Evolutionary conservation across 352 stramenopile species (phyloP).

Genomic region (Labyrinthula sp.): DNA sequence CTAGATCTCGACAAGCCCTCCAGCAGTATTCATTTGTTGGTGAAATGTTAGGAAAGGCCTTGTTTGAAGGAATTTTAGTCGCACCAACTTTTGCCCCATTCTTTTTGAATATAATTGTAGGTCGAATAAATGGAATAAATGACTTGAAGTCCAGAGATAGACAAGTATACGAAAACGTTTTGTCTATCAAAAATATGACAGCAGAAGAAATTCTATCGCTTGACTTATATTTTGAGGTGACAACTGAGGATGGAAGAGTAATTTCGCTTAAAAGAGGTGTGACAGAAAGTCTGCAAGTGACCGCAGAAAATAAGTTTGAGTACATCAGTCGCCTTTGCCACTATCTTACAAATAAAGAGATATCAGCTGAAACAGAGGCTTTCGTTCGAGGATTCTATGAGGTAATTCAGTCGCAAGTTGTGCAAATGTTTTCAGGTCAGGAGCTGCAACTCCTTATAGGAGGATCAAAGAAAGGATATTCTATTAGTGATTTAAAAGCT

Average conservation of each 20-base stretch:
- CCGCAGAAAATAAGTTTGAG: conserved; percentile 67
- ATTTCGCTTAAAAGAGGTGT: conserved; percentile 61
- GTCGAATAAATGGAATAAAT: conserved; percentile 47
- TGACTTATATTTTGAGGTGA: conserved; percentile 64
- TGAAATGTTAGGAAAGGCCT: conserved; percentile 71
- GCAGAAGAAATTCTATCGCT: conserved; percentile 64
- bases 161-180: conserved; percentile 80
- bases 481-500: conserved; percentile 65
- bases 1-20: conserved; percentile 62
- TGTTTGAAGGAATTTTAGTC: conserved; percentile 84
- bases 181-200: conserved; percentile 85
- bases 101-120: conserved; percentile 73
- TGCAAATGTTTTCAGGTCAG: conserved; percentile 80
- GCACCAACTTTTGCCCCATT: conserved; percentile 82
- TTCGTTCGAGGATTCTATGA: conserved; percentile 71
- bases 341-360: conserved; percentile 77
- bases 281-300: conserved; percentile 61
- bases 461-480: conserved; percentile 64
- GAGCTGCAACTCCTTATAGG: conserved; percentile 84
- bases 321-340: conserved; percentile 87
- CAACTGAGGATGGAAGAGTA: conserved; percentile 55
- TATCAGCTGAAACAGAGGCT: conserved; percentile 62
- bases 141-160: conserved; percentile 70
- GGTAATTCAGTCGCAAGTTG: conserved; percentile 67
- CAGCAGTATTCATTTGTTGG: conserved; percentile 80